Evolutionary conservation across 768 basidiomycete species (phyloP).

Genomic region (Trametes cingulata): DNA sequence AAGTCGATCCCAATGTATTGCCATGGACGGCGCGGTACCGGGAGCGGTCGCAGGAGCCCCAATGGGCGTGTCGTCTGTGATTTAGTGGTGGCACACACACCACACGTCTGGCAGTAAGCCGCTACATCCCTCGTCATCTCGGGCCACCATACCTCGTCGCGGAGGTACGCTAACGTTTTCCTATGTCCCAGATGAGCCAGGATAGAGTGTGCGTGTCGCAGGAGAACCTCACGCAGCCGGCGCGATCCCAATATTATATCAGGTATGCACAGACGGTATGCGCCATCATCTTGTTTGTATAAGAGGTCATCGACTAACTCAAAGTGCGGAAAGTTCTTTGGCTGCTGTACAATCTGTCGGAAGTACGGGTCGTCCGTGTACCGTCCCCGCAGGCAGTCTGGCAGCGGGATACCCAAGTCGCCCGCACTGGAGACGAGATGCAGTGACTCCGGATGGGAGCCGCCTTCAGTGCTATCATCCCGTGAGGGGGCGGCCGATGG

Average conservation of each 20-base stretch:
- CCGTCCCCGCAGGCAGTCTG: no score
- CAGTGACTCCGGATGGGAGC: no score
- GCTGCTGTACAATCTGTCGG: constrained; percentile 25
- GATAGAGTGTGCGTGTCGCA: constrained; percentile 38
- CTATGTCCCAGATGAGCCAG: constrained; percentile 38
- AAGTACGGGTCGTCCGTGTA: constrained; percentile 26
- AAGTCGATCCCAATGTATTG: no score
- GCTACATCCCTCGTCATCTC: constrained; percentile 25
- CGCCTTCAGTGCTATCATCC: no score
- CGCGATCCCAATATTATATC: constrained; percentile 22
- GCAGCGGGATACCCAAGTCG: no score
- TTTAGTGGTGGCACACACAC: no score
- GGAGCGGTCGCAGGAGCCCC: no score
- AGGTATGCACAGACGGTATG: constrained; percentile 16
- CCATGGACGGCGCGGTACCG: no score
- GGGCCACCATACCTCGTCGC: constrained; percentile 42
- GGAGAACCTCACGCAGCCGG: constrained; percentile 31
- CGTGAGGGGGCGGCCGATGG: no score
- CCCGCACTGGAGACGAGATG: no score
- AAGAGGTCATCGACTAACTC: constrained; percentile 22
- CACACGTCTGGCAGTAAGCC: no score
- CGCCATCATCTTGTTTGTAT: constrained; percentile 10
- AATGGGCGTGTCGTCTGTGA: no score
- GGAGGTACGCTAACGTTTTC: constrained; percentile 36
- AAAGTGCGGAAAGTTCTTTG: constrained; percentile 32